A percentile compares a stretch with the other conserved stretches of the same genome.
These are phyloP conservation scores for Malus hybrid DNA, from an alignment of 331 rosid genomes.

Conservation along the genomic window DNA sequence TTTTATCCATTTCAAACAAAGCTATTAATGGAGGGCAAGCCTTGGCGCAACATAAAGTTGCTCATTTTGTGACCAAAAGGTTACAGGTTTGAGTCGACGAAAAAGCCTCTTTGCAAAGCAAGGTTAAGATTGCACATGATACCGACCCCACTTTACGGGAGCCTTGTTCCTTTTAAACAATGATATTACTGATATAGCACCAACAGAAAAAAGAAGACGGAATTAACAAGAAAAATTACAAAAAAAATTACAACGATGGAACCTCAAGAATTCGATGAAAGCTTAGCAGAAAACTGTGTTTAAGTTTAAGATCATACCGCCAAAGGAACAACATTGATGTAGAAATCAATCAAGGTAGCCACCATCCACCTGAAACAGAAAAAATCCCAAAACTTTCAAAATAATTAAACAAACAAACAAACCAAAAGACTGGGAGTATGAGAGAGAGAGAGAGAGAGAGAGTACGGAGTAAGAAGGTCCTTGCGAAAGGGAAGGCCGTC, in stretches of 20 bases:
- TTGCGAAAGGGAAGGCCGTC: slow-evolving; percentile 66
- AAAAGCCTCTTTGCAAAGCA: too few relatives aligned
- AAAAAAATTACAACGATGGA: neutral
- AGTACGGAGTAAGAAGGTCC: slow-evolving; percentile 61
- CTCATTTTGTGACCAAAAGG: too few relatives aligned
- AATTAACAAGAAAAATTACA: neutral
- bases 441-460: slow-evolving; percentile 18
- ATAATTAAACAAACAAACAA: neutral
- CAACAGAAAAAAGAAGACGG: too few relatives aligned
- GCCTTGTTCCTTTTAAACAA: too few relatives aligned
- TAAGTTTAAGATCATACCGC: slow-evolving; percentile 32
- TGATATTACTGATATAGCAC: too few relatives aligned
- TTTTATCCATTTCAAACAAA: too few relatives aligned
- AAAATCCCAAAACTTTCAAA: neutral
- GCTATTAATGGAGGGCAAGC: too few relatives aligned
- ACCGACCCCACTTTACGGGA: too few relatives aligned
- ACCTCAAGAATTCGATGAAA: neutral
- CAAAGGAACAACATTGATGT: slow-evolving; percentile 49
- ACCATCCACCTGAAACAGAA: slow-evolving; percentile 65
- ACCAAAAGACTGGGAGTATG: neutral
- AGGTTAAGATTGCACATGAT: too few relatives aligned
- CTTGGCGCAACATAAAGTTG: too few relatives aligned
- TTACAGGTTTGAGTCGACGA: too few relatives aligned
- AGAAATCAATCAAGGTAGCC: slow-evolving; percentile 76
- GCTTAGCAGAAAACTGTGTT: too few relatives aligned